Percentiles rank a stretch among this genome's conserved stretches.
Conservation (phyloP, 192 early-diverging fungal species). For the Tieghemiomyces parasiticus region DNA sequence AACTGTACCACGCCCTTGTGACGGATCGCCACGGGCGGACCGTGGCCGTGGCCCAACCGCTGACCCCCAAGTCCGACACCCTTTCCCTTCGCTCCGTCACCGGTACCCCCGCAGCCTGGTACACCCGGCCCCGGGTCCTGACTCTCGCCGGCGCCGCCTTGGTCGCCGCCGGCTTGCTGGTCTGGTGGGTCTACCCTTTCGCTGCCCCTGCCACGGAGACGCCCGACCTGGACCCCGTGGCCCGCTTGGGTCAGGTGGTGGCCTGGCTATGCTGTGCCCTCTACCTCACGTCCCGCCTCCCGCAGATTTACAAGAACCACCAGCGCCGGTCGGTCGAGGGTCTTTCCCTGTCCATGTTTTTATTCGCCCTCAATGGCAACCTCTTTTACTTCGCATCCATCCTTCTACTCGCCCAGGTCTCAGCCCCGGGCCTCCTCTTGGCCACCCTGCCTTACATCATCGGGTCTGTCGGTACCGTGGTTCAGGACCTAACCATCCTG, state of each 20-base stretch:
- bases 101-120: neutral
- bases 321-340: constrained; percentile 46
- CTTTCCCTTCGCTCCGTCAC: neutral
- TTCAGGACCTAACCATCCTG: constrained; percentile 4
- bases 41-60: too few species aligned
- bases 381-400: constrained; percentile 33
- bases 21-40: neutral
- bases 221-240: neutral
- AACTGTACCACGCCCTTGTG: neutral
- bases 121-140: too few species aligned
- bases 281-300: constrained; percentile 55
- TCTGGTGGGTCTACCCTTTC: too few species aligned
- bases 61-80: neutral
- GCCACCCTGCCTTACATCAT: constrained; percentile 7
- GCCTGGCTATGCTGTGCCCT: constrained; percentile 47
- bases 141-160: neutral
- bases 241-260: constrained; percentile 35
- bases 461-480: constrained; percentile 4
- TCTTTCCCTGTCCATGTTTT: constrained; percentile 51
- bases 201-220: too few species aligned
- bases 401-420: neutral
- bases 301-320: constrained; percentile 59
- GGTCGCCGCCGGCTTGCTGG: too few species aligned
- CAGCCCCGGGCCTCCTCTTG: constrained; percentile 1
- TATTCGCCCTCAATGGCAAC: constrained; percentile 53